Base-by-base conservation (phyloP, 345 rosid genomes). In the Populus euphratica region DNA sequence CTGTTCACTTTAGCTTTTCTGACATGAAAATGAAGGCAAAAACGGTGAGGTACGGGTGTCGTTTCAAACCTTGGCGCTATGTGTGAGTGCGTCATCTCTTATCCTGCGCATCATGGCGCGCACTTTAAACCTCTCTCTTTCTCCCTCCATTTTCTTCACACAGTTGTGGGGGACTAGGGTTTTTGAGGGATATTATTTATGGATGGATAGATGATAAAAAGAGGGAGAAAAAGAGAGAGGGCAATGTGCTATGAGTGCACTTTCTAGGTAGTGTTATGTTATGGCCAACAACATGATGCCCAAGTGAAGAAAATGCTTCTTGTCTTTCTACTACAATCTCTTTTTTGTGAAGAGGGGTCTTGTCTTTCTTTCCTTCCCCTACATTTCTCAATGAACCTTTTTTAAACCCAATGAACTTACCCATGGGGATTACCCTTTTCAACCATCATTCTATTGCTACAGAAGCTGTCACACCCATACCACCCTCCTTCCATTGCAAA, bases 261-360 rank as follows among this genome's bases (percentile, higher is more conserved):
- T 84, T 83, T 86, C 78, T 44, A 70, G 79, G 78, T 49, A 49
- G 79, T 81, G 86, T 74, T 68, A 70, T 82, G 69, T 79, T 86
- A 86, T 92, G 98, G 98, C 97, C 87, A 94, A 90, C 96, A 91
- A 84, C 79, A 94, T 94, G 83, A 94, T 94, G 76, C 78, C 77
- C 72, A 70, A 59, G 80, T 68, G 85, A 87, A 85, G 86, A 81
- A 86, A 85, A 69, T 89, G 83, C 83, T 84, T 85, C 91, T 43
- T 43, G 13, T 2, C 86, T 88, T 84, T 76, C 77, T 77, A 56
- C 47, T 77, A 78, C 82, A 70, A 76, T 77, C 23, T 36, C 61
- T 66, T 77, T n/a, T 49, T 29, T 65, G 29, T 3, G 8, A 25
- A 23, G 27, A 25, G 10, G 8, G 13, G 14, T n/a, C 75, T 79